Conservation (phyloP, 257 asterid genomes). For the Nicotiana otophora region DNA sequence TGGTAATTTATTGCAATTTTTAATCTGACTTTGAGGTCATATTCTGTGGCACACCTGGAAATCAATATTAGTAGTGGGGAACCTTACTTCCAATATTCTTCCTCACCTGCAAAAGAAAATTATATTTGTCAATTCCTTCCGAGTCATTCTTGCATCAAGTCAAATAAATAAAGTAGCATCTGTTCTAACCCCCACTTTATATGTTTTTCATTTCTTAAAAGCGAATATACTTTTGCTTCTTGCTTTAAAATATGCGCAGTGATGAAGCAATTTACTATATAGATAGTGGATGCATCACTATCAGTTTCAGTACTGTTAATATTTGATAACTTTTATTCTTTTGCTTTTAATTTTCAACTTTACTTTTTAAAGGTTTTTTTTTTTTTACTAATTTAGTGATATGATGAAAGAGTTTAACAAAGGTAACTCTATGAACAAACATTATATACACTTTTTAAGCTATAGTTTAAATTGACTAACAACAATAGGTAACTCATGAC, state of each 20-base stretch:
- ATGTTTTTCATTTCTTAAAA: background rate
- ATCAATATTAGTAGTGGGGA: background rate
- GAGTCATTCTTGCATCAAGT: constrained; percentile 7
- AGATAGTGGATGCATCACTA: background rate
- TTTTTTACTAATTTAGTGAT: background rate
- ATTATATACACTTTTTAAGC: background rate
- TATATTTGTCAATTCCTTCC: background rate
- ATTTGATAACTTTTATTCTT: background rate
- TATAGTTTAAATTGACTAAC: background rate
- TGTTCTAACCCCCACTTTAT: constrained; percentile 3
- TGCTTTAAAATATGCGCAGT: constrained; percentile 1
- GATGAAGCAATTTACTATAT: background rate
- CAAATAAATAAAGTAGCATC: constrained; percentile 3
- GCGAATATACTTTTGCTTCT: constrained; percentile 7
- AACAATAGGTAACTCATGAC: background rate
- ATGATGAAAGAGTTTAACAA: background rate
- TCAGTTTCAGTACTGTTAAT: background rate
- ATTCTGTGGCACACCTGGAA: constrained; percentile 1
- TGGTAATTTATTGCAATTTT: background rate
- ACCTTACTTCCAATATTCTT: background rate
- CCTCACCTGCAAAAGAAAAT: background rate
- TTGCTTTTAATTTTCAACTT: background rate
- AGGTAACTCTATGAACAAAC: background rate
- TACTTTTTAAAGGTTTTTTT: background rate
- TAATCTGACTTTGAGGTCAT: background rate